A percentile compares a stretch with the other conserved stretches of the same genome.
Evolutionary conservation across 1,284 basidiomycete genomes (phyloP).

Genomic region (Ustilago shanxiensis): DNA sequence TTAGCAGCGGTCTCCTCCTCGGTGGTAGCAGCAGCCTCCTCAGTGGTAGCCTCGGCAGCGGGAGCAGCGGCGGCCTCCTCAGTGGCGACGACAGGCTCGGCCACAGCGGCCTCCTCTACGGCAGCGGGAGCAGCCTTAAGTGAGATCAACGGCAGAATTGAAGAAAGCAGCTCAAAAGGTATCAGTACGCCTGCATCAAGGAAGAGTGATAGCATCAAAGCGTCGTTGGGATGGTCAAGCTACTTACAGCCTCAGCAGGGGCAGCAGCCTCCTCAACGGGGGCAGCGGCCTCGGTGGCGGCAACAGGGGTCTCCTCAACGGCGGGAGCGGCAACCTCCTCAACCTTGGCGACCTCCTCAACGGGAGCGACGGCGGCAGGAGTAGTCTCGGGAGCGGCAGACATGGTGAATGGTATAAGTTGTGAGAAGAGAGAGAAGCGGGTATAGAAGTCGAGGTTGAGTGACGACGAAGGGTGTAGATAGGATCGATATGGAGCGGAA

Average conservation of each 20-base stretch:
- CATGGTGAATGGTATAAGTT: slow-evolving; percentile 32
- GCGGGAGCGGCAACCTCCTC: slow-evolving; percentile 45
- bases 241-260: slow-evolving; percentile 22
- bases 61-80: slow-evolving; percentile 36
- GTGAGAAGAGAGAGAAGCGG: slow-evolving; percentile 12
- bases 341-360: slow-evolving; percentile 37
- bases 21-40: slow-evolving; percentile 31
- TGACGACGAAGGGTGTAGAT: slow-evolving; percentile 16
- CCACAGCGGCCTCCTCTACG: slow-evolving; percentile 17
- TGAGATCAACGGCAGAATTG: background rate
- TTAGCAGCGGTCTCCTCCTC: slow-evolving; percentile 45
- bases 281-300: slow-evolving; percentile 19
- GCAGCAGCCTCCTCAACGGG: slow-evolving; percentile 10
- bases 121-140: slow-evolving; percentile 1
- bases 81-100: slow-evolving; percentile 21
- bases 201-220: background rate
- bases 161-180: background rate
- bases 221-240: background rate
- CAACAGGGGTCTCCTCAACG: slow-evolving; percentile 34
- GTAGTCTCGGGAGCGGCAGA: slow-evolving; percentile 52
- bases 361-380: slow-evolving; percentile 35
- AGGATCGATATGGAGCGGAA: slow-evolving; percentile 13
- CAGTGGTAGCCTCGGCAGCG: slow-evolving; percentile 20
- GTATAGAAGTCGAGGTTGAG: slow-evolving; percentile 16
- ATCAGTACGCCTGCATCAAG: background rate